These are phyloP conservation scores for Tilletia setariae DNA, from an alignment of 1,284 basidiomycete species.

Conservation along the genomic window DNA sequence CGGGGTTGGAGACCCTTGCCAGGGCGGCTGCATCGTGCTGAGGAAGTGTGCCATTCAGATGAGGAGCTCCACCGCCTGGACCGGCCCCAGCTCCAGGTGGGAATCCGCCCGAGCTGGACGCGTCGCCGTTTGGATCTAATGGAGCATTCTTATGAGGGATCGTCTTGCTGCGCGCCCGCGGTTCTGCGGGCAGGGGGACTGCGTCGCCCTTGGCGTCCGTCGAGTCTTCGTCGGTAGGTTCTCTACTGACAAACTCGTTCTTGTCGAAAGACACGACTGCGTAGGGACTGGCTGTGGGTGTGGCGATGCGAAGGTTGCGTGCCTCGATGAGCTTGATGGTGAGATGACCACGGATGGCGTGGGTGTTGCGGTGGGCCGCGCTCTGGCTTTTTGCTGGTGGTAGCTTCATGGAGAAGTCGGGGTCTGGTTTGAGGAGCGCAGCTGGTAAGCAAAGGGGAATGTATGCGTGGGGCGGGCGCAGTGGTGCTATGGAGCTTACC, in stretches of 20 bases:
- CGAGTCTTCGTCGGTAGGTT: slow-evolving; percentile 79
- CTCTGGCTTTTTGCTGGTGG: slow-evolving; percentile 40
- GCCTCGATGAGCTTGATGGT: slow-evolving; percentile 94
- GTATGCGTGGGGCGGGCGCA: not conserved
- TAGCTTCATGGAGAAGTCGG: slow-evolving; percentile 52
- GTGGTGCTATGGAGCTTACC: slow-evolving; percentile 19
- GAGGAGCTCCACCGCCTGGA: not conserved
- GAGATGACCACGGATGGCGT: slow-evolving; percentile 68
- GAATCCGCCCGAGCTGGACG: not conserved
- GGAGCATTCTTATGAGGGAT: slow-evolving; percentile 13
- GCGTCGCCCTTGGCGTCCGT: slow-evolving; percentile 79
- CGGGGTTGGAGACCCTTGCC: slow-evolving; percentile 72
- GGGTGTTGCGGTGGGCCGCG: slow-evolving; percentile 33
- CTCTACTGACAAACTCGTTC: slow-evolving; percentile 93
- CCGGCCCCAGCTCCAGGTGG: not conserved
- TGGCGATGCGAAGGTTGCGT: slow-evolving; percentile 65
- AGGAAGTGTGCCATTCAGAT: not conserved
- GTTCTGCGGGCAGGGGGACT: slow-evolving; percentile 62
- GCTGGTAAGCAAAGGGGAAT: not conserved
- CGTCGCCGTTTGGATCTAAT: not conserved
- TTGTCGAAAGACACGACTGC: slow-evolving; percentile 98
- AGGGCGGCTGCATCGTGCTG: not conserved
- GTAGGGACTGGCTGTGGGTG: slow-evolving; percentile 69
- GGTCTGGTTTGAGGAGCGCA: slow-evolving; percentile 16
- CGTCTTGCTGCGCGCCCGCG: slow-evolving; percentile 59